Evolutionary conservation across 192 early-diverging fungal species (phyloP).

Genomic region (Backusella parvicylindrica): DNA sequence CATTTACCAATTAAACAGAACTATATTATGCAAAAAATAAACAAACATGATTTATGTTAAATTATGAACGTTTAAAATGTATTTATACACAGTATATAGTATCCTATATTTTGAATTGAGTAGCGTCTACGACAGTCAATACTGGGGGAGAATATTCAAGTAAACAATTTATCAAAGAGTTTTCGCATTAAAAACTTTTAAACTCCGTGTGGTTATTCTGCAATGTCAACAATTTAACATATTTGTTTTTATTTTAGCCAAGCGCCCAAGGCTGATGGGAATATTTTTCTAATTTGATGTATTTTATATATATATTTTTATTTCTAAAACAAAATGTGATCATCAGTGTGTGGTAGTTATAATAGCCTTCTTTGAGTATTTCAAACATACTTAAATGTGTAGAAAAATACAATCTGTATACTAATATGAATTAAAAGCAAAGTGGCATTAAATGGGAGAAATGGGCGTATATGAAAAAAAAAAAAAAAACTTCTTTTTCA

Average conservation of each 20-base stretch:
- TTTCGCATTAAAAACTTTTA: not conserved
- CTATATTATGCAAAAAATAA: no score
- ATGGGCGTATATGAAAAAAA: not conserved
- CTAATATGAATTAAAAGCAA: not conserved
- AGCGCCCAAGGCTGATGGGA: not conserved
- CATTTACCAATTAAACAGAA: no score
- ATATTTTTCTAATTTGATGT: not conserved
- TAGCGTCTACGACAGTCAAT: not conserved
- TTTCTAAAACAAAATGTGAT: not conserved
- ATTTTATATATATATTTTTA: not conserved
- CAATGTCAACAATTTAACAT: not conserved
- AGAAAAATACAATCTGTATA: not conserved
- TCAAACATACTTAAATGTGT: not conserved
- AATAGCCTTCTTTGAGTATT: not conserved
- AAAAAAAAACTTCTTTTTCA: not conserved
- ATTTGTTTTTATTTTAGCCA: conserved; percentile 1
- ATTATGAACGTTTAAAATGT: no score
- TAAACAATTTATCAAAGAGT: not conserved
- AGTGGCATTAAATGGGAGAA: not conserved
- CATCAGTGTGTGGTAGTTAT: not conserved
- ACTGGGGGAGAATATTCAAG: not conserved
- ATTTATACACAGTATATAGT: no score
- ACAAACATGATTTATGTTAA: no score
- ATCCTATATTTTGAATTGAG: no score
- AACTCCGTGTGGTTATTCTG: not conserved